Percentiles rank a stretch among this genome's conserved stretches.
phyloP scores from a whole-genome alignment of 2,329 filamentous ascomycete species.

The Leptographium wingfieldii region DNA sequence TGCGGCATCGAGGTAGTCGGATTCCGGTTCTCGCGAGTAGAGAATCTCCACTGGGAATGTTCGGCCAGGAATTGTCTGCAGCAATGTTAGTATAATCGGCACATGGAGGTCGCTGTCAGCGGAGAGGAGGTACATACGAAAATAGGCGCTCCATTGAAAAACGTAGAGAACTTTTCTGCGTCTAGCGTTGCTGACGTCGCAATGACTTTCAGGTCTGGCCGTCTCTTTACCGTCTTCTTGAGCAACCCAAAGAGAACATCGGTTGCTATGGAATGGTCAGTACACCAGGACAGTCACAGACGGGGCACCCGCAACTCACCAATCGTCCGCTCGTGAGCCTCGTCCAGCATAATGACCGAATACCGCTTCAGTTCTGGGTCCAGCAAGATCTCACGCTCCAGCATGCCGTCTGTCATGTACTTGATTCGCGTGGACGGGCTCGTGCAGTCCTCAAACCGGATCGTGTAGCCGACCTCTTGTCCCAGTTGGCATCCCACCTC shows the following conservation, averaged over 20 bases:
- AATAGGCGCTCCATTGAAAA: conserved; percentile 93
- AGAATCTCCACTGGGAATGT: conserved; percentile 94
- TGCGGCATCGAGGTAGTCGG: conserved; percentile 87
- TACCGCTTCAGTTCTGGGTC: conserved; percentile 84
- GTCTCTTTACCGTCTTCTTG: conserved; percentile 80
- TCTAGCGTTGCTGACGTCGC: conserved; percentile 94
- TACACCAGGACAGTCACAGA: background rate
- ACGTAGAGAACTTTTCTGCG: conserved; percentile 92
- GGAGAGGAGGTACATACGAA: conserved; percentile 31
- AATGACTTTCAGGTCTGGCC: conserved; percentile 85
- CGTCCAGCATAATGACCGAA: conserved; percentile 95
- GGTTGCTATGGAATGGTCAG: conserved; percentile 39
- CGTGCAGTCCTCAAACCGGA: conserved; percentile 93
- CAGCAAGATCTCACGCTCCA: conserved; percentile 86
- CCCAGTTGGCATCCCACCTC: conserved; percentile 88
- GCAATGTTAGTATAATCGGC: background rate
- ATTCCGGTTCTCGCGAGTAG: conserved; percentile 89
- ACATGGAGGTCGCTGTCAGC: background rate
- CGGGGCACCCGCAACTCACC: background rate
- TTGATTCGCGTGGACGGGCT: conserved; percentile 85
- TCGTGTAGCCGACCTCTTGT: conserved; percentile 90
- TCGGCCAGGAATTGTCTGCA: conserved; percentile 69
- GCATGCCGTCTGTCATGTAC: conserved; percentile 99
- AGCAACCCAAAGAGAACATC: conserved; percentile 89
- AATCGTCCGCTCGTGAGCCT: conserved; percentile 95